Percentiles rank a stretch among this genome's conserved stretches.
These are phyloP conservation scores for Ogataea angusta DNA, from an alignment of 805 yeast genomes.

Conservation along the genomic window DNA sequence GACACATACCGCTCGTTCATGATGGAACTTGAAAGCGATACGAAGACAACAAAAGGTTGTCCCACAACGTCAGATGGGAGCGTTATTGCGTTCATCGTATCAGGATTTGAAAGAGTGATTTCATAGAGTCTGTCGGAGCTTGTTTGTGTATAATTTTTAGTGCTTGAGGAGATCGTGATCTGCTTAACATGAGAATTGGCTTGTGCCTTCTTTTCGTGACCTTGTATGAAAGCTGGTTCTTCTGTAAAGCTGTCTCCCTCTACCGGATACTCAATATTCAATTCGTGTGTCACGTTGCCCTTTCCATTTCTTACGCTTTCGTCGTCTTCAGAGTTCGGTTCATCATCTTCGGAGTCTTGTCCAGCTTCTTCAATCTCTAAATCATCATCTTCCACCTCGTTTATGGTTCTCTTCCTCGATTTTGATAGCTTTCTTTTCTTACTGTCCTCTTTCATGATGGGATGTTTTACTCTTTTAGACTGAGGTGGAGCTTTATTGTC, in stretches of 20 bases:
- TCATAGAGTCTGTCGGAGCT: conserved; percentile 26
- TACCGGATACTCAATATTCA: too few relatives aligned
- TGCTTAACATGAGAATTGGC: conserved; percentile 35
- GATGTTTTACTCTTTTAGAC: background rate
- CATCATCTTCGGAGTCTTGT: background rate
- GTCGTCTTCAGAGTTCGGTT: background rate
- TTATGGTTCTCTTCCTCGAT: background rate
- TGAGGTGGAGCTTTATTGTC: too few relatives aligned
- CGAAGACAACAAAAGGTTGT: conserved; percentile 43
- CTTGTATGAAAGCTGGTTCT: background rate
- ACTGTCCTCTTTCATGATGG: background rate
- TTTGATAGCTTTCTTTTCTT: too few relatives aligned
- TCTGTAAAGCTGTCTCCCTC: too few relatives aligned
- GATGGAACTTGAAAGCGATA: conserved; percentile 41
- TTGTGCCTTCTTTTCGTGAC: background rate
- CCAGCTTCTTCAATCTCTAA: conserved; percentile 2
- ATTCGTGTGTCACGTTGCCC: too few relatives aligned
- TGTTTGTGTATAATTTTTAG: conserved; percentile 24
- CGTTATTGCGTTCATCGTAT: conserved; percentile 39
- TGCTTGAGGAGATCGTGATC: conserved; percentile 35
- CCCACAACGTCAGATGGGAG: conserved; percentile 44
- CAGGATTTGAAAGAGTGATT: conserved; percentile 33
- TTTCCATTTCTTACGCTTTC: background rate
- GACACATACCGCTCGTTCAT: conserved; percentile 37
- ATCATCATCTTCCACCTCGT: conserved; percentile 9